These are phyloP conservation scores for Hanseniaspora pseudoguilliermondii DNA, from an alignment of 805 yeast genomes.

Conservation along the genomic window DNA sequence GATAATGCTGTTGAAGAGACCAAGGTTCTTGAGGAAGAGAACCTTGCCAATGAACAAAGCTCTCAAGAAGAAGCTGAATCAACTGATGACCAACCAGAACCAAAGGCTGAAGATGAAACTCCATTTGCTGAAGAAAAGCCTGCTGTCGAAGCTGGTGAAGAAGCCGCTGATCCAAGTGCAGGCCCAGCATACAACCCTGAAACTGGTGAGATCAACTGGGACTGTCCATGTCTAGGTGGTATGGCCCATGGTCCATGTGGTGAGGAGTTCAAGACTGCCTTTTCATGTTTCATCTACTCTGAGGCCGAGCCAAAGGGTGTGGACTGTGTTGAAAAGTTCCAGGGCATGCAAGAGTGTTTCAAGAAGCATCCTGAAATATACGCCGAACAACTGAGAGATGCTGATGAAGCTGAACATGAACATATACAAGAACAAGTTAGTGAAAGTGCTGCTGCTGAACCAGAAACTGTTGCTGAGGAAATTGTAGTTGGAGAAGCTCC, in stretches of 20 bases:
- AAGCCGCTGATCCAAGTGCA: conserved; percentile 42
- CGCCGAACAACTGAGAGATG: conserved; percentile 80
- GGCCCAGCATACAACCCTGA: conserved; percentile 80
- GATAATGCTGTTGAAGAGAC: conserved; percentile 3
- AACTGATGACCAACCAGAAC: background rate
- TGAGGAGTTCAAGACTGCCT: conserved; percentile 85
- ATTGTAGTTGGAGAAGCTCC: conserved; percentile 2
- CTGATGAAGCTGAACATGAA: conserved; percentile 38
- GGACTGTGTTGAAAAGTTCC: conserved; percentile 85
- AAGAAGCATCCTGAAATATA: conserved; percentile 84
- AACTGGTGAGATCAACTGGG: conserved; percentile 99
- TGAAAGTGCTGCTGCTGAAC: background rate
- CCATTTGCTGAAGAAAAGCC: conserved; percentile 37
- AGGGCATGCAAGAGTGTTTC: conserved; percentile 88
- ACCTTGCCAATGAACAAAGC: background rate
- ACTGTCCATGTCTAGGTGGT: conserved; percentile 98
- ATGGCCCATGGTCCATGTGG: conserved; percentile 99
- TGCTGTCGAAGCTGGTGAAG: conserved; percentile 41
- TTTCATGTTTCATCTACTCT: conserved; percentile 87
- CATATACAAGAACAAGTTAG: conserved; percentile 16
- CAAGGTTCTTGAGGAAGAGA: conserved; percentile 1
- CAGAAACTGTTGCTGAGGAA: conserved; percentile 16
- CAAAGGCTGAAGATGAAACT: background rate
- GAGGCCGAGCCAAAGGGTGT: conserved; percentile 92
- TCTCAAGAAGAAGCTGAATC: background rate